Evolutionary conservation across 2,329 filamentous ascomycete species (phyloP).

Genomic region (Scytalidium sp.): DNA sequence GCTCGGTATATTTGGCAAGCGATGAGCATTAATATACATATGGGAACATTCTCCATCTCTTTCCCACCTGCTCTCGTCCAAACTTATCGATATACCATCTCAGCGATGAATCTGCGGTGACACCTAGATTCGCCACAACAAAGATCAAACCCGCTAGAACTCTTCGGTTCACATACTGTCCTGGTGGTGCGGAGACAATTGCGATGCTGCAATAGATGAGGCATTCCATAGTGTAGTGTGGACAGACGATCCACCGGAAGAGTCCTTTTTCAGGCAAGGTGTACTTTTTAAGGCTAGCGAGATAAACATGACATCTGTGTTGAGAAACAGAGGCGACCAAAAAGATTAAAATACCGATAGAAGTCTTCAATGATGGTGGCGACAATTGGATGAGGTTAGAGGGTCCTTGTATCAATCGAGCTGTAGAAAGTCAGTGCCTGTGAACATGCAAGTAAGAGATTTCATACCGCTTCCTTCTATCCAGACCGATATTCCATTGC

Average conservation of each 20-base stretch:
- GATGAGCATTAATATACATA: constrained; percentile 49
- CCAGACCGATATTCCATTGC: constrained; percentile 76
- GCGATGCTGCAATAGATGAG: constrained; percentile 78
- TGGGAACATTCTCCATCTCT: constrained; percentile 76
- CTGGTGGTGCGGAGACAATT: constrained; percentile 67
- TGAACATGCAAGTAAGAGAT: neutral
- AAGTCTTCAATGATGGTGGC: constrained; percentile 41
- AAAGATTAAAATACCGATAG: constrained; percentile 61
- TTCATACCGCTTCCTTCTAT: constrained; percentile 71
- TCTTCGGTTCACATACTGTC: constrained; percentile 66
- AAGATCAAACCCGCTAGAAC: constrained; percentile 69
- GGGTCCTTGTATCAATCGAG: constrained; percentile 10
- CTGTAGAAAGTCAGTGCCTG: constrained; percentile 19
- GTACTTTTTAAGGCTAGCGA: constrained; percentile 75
- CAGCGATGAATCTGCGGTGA: constrained; percentile 76
- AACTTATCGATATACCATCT: constrained; percentile 79
- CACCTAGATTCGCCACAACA: constrained; percentile 73
- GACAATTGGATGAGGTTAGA: constrained; percentile 18
- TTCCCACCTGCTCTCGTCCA: constrained; percentile 58
- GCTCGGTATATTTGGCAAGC: constrained; percentile 48
- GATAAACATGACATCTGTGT: constrained; percentile 67
- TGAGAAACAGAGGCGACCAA: constrained; percentile 69
- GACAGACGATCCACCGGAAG: constrained; percentile 73
- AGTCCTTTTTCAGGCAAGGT: constrained; percentile 71
- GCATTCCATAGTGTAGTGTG: constrained; percentile 91